Percentiles rank a stretch among this genome's conserved stretches.
These are phyloP conservation scores for Lasiodiplodia sp. DNA, from an alignment of 2,329 filamentous ascomycete genomes.

Conservation along the genomic window DNA sequence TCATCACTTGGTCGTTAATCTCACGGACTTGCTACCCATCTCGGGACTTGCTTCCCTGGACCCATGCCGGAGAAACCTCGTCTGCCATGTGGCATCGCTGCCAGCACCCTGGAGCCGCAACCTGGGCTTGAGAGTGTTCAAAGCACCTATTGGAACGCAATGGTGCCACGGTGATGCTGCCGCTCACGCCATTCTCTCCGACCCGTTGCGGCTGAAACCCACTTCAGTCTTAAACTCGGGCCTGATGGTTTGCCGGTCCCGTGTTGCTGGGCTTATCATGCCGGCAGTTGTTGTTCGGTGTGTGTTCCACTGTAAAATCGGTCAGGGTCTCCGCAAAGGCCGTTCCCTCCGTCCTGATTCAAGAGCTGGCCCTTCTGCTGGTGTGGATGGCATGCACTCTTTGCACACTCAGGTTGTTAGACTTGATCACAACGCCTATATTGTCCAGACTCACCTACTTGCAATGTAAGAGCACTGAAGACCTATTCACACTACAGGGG, in stretches of 20 bases:
- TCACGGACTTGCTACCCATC: neutral
- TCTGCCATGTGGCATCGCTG: conserved; percentile 16
- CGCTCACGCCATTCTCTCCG: neutral
- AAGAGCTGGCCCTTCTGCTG: no score
- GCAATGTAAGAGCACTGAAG: no score
- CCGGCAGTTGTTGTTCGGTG: no score
- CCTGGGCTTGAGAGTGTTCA: neutral
- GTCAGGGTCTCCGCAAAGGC: no score
- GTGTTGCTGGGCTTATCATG: neutral
- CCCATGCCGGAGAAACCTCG: neutral
- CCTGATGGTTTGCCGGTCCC: neutral
- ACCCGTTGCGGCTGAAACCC: neutral
- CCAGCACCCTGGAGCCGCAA: neutral
- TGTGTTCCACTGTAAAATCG: no score
- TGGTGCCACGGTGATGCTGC: neutral
- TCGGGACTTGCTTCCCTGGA: neutral
- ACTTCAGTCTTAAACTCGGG: neutral
- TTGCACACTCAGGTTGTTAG: no score
- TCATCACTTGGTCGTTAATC: neutral
- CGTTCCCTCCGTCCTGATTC: no score
- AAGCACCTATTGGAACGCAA: neutral
- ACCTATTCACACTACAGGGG: no score
- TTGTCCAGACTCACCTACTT: no score
- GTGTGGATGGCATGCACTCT: no score
- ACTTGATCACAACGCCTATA: no score